Evolutionary conservation across 305 asterid species (phyloP).

Genomic region (Plantago lanceolata): DNA sequence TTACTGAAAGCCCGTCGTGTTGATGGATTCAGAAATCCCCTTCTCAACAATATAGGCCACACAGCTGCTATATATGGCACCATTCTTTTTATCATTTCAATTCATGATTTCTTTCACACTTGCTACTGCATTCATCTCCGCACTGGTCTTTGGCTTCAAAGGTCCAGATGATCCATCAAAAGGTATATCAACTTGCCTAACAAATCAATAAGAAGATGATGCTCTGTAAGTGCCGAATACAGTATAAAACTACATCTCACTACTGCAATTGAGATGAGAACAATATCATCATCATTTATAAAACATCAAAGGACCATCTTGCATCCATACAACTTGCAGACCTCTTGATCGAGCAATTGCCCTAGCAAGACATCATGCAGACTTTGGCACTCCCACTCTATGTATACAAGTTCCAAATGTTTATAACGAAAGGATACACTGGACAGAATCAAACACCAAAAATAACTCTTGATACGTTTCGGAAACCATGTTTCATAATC

Average conservation of each 20-base stretch:
- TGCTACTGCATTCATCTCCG: constrained; percentile 11
- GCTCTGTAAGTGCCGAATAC: neutral
- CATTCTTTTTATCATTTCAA: constrained; percentile 30
- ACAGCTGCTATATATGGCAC: constrained; percentile 26
- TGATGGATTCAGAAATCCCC: constrained; percentile 10
- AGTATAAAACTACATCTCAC: neutral
- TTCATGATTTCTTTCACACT: constrained; percentile 19
- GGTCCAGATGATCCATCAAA: constrained; percentile 1
- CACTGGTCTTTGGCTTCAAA: constrained; percentile 12
- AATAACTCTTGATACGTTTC: no score
- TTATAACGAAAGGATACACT: no score
- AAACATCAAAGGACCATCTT: neutral
- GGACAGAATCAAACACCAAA: no score
- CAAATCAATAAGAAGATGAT: neutral
- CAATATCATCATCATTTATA: constrained; percentile 6
- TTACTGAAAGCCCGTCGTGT: constrained; percentile 34
- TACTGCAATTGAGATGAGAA: neutral
- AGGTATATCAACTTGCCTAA: neutral
- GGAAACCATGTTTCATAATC: no score
- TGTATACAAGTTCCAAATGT: neutral
- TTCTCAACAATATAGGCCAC: constrained; percentile 23
- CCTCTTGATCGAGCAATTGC: no score
- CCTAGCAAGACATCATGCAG: no score
- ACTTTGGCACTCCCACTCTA: no score
- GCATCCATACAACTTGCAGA: neutral